phyloP scores from a whole-genome alignment of 2,329 filamentous ascomycete species.

The Fusarium fracticaudum region DNA sequence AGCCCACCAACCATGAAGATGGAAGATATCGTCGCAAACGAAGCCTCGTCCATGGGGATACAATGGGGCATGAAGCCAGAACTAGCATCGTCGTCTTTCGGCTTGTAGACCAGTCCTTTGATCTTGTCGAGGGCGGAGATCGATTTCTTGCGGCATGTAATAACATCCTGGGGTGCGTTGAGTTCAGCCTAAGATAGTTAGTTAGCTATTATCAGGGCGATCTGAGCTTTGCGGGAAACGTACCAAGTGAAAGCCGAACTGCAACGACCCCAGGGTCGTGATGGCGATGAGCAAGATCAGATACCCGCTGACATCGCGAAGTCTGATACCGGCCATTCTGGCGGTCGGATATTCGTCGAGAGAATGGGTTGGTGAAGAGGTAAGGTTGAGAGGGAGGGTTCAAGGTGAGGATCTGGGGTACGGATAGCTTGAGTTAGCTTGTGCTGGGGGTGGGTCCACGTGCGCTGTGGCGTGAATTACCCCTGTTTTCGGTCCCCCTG shows the following conservation, averaged over 20 bases:
- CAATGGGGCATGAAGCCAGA: conserved; percentile 71
- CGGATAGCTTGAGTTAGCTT: conserved; percentile 15
- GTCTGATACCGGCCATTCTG: conserved; percentile 46
- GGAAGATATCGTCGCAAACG: conserved; percentile 88
- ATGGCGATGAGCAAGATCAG: conserved; percentile 80
- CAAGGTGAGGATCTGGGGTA: conserved; percentile 11
- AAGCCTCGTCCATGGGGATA: conserved; percentile 84
- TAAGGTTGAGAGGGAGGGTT: background rate
- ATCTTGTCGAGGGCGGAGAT: conserved; percentile 47
- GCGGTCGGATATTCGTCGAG: background rate
- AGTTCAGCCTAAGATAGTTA: conserved; percentile 73
- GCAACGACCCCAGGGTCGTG: conserved; percentile 85
- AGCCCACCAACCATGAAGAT: conserved; percentile 92
- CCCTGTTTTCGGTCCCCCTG: background rate
- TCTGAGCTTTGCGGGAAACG: conserved; percentile 3
- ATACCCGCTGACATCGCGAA: conserved; percentile 73
- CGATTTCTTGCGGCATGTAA: conserved; percentile 78
- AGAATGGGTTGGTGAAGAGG: background rate
- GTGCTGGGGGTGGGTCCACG: conserved; percentile 31
- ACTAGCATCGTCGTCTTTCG: conserved; percentile 17
- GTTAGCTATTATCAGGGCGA: conserved; percentile 9
- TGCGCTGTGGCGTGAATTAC: conserved; percentile 25
- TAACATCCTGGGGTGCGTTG: conserved; percentile 92
- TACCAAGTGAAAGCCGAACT: conserved; percentile 95
- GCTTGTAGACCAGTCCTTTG: conserved; percentile 42